These are phyloP conservation scores for Pelargonium fulgidum DNA, from an alignment of 441 rosid species.

Conservation along the genomic window DNA sequence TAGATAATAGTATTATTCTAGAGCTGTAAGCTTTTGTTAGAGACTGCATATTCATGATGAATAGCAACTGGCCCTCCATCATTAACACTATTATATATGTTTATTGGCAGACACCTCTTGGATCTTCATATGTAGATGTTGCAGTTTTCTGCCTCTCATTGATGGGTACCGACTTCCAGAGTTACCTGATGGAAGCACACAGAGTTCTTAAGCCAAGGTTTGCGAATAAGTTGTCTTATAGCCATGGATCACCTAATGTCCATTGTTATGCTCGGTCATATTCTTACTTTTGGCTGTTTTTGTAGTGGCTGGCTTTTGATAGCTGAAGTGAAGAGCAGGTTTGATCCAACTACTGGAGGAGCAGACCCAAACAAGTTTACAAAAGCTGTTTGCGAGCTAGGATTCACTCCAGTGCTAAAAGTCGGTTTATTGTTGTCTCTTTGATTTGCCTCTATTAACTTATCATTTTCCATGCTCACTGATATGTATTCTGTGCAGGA, in stretches of 20 bases:
- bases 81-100: conserved; percentile 8
- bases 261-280: neutral
- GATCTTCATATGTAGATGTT: conserved; percentile 57
- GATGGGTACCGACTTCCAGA: conserved; percentile 81
- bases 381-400: conserved; percentile 65
- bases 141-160: conserved; percentile 88
- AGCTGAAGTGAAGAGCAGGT: conserved; percentile 91
- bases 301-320: conserved; percentile 83
- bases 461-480: conserved; percentile 7
- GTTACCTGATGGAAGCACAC: conserved; percentile 65
- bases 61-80: conserved; percentile 1
- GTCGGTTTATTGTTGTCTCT: conserved; percentile 23
- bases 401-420: conserved; percentile 47
- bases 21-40: neutral
- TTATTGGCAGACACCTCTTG: conserved; percentile 57
- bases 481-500: conserved; percentile 41
- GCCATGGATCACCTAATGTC: neutral
- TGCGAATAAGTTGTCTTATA: neutral
- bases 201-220: conserved; percentile 90
- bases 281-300: conserved; percentile 10
- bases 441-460: neutral
- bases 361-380: conserved; percentile 66
- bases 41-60: neutral
- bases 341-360: conserved; percentile 82
- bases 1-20: too few relatives aligned